Evolutionary conservation across 768 basidiomycete species (phyloP).

Genomic region (Hemileccinum rubropunctum): DNA sequence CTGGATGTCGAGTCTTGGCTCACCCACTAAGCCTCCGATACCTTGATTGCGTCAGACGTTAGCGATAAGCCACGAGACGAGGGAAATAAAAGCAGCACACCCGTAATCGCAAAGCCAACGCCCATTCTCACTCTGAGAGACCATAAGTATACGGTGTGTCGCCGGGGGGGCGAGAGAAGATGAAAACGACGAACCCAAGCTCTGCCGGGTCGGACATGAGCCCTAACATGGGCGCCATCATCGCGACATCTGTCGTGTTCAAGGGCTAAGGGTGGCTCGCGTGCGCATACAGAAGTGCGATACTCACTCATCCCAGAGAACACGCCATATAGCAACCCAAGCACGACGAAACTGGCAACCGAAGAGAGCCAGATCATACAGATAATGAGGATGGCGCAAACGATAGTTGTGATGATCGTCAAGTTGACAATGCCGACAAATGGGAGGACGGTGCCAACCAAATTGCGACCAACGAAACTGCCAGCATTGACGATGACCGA

Average conservation of each 20-base stretch:
- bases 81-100: constrained; percentile 20
- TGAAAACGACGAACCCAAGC: constrained; percentile 38
- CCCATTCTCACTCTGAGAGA: constrained; percentile 39
- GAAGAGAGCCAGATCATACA: constrained; percentile 42
- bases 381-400: constrained; percentile 40
- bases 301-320: constrained; percentile 44
- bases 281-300: not conserved
- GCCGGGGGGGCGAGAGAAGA: not conserved
- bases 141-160: not conserved
- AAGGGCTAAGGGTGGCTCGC: not conserved
- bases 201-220: constrained; percentile 48
- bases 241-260: constrained; percentile 30
- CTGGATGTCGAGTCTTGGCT: not conserved
- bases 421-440: constrained; percentile 44
- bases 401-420: constrained; percentile 32
- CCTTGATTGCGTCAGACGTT: constrained; percentile 8
- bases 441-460: constrained; percentile 40
- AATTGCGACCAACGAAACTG: constrained; percentile 47
- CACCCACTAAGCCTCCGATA: constrained; percentile 22
- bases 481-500: constrained; percentile 48
- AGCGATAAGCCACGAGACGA: not conserved
- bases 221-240: constrained; percentile 44
- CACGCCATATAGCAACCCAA: constrained; percentile 47
- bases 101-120: constrained; percentile 44
- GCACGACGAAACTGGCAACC: constrained; percentile 37